Base-by-base conservation (phyloP, 192 early-diverging fungal species). In the Dissophora globulifera region DNA sequence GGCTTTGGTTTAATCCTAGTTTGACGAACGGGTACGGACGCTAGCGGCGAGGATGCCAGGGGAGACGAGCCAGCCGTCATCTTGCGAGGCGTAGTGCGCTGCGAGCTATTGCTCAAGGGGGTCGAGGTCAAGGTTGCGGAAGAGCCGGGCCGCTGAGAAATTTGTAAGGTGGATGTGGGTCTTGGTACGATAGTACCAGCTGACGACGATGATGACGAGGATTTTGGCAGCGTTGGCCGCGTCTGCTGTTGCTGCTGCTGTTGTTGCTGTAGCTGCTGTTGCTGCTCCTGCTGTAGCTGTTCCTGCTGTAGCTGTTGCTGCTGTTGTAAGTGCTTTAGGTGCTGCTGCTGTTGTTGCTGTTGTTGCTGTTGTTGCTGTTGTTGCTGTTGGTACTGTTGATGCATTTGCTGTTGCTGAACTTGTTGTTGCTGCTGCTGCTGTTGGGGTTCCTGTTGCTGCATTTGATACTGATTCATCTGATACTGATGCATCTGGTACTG, bases 31-130 rank as follows among this genome's bases (percentile, higher is more conserved):
- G 43, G 27, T 12, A 40, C 57, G 1, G 58, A 33, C 5, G 67
- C 50, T 12, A 69, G 43, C n/a, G 67, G 67, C 1, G 70, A 75
- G 13, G 69, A 61, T 17, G 67, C 67, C 40, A 69, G 49, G 17
- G 67, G 67, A 11, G 67, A 69, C 9, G 68, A 70, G 10, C 70
- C 70, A 13, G 62, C 62, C 5, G 70, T 75, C 62, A 75, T 75
- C 33, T 75, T 75, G 49, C 70, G 62, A 11, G 42, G 40, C 8
- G 59, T 32, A n/a, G 62, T 75, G 13, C 62, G 54, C 19, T 51
- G 70, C 5, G 62, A 22, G 23, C 12, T 49, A 1, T 15, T 17
- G 2, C 53, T 61, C 13, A 74, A 13, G 4, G 61, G 54, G 2
- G 62, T 40, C 8, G 70, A 35, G 1, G 48, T 15, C 26, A 27